A percentile compares a stretch with the other conserved stretches of the same genome.
Evolutionary conservation across 129 eudicot genomes (phyloP).

Genomic region (Flaveria robusta): DNA sequence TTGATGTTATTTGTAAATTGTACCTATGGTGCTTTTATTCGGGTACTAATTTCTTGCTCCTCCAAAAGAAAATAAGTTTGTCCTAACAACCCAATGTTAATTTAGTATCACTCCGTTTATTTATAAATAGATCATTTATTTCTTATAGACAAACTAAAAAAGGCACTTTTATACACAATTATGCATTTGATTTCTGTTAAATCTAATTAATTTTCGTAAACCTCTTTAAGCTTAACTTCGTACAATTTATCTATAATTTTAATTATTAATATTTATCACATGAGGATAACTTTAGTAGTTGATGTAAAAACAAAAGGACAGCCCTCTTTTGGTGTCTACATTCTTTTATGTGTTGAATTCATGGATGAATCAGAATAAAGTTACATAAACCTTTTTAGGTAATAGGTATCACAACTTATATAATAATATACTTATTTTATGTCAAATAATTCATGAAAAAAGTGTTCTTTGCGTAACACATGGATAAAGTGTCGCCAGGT

Average conservation of each 20-base stretch:
- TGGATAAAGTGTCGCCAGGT: not conserved
- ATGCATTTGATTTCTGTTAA: not conserved
- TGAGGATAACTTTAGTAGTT: constrained; percentile 20
- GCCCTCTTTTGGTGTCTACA: constrained; percentile 18
- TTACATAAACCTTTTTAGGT: constrained; percentile 7
- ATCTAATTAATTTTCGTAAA: not conserved
- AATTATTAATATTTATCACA: constrained; percentile 1
- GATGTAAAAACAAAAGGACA: constrained; percentile 28
- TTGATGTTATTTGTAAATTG: too few relatives aligned
- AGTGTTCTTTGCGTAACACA: not conserved
- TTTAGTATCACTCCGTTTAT: not conserved
- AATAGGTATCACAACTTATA: not conserved
- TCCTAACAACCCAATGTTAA: not conserved
- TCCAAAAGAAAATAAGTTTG: not conserved
- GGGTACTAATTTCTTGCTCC: too few relatives aligned
- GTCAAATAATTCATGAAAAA: not conserved
- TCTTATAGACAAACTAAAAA: not conserved
- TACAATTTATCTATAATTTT: not conserved
- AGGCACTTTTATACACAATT: not conserved
- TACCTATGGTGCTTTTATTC: too few relatives aligned
- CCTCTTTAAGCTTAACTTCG: not conserved
- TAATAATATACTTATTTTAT: not conserved
- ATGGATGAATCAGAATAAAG: not conserved
- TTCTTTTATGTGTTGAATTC: not conserved
- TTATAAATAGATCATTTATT: not conserved